Evolutionary conservation across 116 monocot genomes (phyloP).

Genomic region (Papilionanthe hybrid): DNA sequence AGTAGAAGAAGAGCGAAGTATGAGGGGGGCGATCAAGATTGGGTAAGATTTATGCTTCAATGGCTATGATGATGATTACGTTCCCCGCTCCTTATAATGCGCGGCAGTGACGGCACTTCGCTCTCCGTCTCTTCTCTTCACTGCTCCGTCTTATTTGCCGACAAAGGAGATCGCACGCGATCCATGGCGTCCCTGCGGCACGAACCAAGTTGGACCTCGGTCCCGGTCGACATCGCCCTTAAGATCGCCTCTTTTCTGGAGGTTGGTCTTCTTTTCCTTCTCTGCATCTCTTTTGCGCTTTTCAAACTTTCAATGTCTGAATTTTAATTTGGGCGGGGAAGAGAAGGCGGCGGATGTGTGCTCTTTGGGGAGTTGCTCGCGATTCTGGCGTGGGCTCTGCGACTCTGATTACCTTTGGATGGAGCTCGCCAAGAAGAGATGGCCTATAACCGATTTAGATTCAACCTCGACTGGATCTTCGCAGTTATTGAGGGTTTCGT

Average conservation of each 20-base stretch:
- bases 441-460: conserved; percentile 19
- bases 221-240: conserved; percentile 48
- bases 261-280: conserved; percentile 3
- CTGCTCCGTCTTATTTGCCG: background rate
- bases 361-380: conserved; percentile 65
- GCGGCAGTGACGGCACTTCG: too few relatives aligned
- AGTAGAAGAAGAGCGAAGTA: too few relatives aligned
- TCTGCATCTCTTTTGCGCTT: conserved; percentile 4
- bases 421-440: conserved; percentile 37
- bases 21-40: too few relatives aligned
- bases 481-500: background rate
- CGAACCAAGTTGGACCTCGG: conserved; percentile 9
- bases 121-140: background rate
- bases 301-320: background rate
- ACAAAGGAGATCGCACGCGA: background rate
- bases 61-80: too few relatives aligned
- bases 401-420: conserved; percentile 57
- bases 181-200: conserved; percentile 1
- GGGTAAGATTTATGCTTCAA: too few relatives aligned
- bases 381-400: conserved; percentile 46
- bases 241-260: conserved; percentile 42
- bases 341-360: conserved; percentile 51
- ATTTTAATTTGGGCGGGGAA: background rate
- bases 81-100: too few relatives aligned
- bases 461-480: background rate